Base-by-base conservation (phyloP, 129 eudicot genomes). In the Erigeron canadensis region DNA sequence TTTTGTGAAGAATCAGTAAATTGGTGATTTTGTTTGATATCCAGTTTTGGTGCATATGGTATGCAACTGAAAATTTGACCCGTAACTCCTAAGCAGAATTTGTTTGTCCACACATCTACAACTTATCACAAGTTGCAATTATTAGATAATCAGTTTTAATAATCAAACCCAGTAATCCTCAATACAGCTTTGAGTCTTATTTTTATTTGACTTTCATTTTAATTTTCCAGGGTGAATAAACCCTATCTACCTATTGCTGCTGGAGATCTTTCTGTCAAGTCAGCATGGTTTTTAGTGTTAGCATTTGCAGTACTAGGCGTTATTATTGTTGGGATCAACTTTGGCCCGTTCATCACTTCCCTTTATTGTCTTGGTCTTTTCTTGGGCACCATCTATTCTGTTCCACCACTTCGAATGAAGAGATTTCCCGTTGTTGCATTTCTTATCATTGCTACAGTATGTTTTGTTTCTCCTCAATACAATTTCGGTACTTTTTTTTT, bases 171-270 rank as follows among this genome's bases (percentile, higher is more conserved):
- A 16, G 21, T 41, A 23, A 16, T 38, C 19, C 15, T 10, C 13
- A 22, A 39, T 39, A 39, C 63, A 10, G 6, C 39, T 51, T 69
- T 48, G 63, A 60, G 39, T 15, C 60, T 13, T 15, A 21, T 19
- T 10, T 71, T 53, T 9, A 10, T 41, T 48, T 60, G 65, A 61
- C 56, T 50, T 28, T 63, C 41, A 3, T 63, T 63, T 37, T 12
- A 10, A 42, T 16, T 43, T 81, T 79, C 70, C 89, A 94, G 99
- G 88, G 95, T 94, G 73, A 94, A 94, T 84, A 94, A 94, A 68
- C 99, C 99, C 22, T 94, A 89, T 77, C 78, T 94, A 69, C 99
- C 99, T 40, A 94, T 94, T 48, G 99, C 99, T 60, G 95, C 97
- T 0, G 99, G 99, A 76, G 99, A 94, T 84, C 99, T 94, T 73